Base-by-base conservation (phyloP, 192 early-diverging fungal species). In the Helicostylum pulchrum region DNA sequence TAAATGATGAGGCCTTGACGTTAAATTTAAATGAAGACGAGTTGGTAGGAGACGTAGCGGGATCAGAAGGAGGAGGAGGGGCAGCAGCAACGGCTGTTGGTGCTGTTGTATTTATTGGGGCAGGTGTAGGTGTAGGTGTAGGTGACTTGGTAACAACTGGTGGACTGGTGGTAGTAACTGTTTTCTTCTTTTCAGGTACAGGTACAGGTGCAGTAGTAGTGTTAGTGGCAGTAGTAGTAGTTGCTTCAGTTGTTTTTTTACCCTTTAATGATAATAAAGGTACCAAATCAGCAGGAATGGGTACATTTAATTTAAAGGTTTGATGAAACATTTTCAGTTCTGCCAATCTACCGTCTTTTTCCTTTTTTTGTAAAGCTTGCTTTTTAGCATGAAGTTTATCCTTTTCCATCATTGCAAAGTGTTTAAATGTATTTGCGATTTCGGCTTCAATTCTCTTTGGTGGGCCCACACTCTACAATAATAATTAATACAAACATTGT, bases 251-350 rank as follows among this genome's bases (percentile, higher is more conserved):
- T 4, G 21, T 51, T 39, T 61, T 77, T 72, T 64, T 83, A 75
- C 54, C 75, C 83, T 58, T 76, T 87, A 26, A 26, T 1, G 86
- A 76, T 48, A 94, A 68, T 32, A 95, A 88, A 49, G 90, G 87
- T 20, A 86, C 80, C 30, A 95, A 73, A 67, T 96, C 94, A 23
- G 84, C 78, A 0, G 94, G 94, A 63, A 93, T 85, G 7, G 94
- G 91, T 10, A 83, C 83, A 60, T 87, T 87, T 17, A 96, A 80
- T 77, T 91, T 90, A 62, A 96, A 90, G 3, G 74, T 82, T 68
- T 84, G 75, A 62, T 90, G 88, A 69, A 94, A 96, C 44, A 86
- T 85, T 62, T 84, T 87, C 65, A 96, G 81, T 51, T 93, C 92
- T 1, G 88, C 86, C 52, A 95, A 67, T 26, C 88, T 83, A 15